Base-by-base conservation (phyloP, 306 rosid species). In the Oxytropis ochrocephala region DNA sequence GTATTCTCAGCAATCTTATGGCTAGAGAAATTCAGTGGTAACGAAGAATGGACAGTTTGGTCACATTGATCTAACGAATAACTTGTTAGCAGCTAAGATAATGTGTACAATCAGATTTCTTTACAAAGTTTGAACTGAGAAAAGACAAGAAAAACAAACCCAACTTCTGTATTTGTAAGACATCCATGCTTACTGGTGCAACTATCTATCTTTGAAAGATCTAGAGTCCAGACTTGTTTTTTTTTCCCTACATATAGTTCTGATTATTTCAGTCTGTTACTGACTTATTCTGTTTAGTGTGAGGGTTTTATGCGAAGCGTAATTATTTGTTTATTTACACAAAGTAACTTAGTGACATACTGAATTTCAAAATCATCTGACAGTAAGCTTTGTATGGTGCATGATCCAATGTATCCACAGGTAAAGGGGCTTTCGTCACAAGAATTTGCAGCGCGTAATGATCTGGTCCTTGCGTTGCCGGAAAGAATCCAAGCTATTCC, bases 371-470 rank as follows among this genome's bases (percentile, higher is more conserved):
- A 53, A 3, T 48, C 16, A 63, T 24, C 36, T 24, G 8, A 14
- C 19, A 11, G 5, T 21, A 35, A 35, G 27, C 53, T 60, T 60
- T 64, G 36, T 64, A 4, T 27, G 69, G 69, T 72, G 56, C 42
- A 7, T 50, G 57, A 69, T 52, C 3, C 19, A 27, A 56, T 69
- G 27, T 60, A 59, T 64, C 49, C 27, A 48, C 87, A 94, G 99
- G 95, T 88, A 14, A 91, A 89, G 48, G 97, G 99, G 63, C 92
- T 94, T 77, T 85, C 95, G 7, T 72, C 93, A 0, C 95, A 89
- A 80, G 99, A 95, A 84, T 85, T 95, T 84, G 90, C 92, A 50
- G 94, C 97, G 47, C 96, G 99, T 21, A 95, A 95, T 84, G 99
- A 95, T 83, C 70, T 95, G 88, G 96, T 85, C 79, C 92, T 83